Conservation (phyloP, 768 basidiomycete species). For the Cantharellus cinnabarinus region DNA sequence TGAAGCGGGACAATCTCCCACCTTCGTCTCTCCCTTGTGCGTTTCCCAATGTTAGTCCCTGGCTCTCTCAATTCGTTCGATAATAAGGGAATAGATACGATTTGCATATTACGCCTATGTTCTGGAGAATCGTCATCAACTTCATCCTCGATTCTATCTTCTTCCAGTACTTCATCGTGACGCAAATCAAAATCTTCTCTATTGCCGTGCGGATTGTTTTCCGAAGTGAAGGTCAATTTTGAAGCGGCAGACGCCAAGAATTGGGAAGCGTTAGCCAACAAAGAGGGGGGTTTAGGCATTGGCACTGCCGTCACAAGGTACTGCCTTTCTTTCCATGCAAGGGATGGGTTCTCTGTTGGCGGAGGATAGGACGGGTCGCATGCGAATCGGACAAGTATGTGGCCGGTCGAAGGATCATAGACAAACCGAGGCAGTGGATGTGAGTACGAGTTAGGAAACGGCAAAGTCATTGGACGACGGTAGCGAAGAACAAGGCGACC, state of each 20-base stretch:
- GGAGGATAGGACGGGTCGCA: slow-evolving; percentile 44
- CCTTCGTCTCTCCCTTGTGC: slow-evolving; percentile 23
- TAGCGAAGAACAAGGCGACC: slow-evolving; percentile 54
- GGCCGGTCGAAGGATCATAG: slow-evolving; percentile 31
- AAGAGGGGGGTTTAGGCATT: slow-evolving; percentile 38
- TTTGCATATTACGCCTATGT: slow-evolving; percentile 30
- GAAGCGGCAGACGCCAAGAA: slow-evolving; percentile 14
- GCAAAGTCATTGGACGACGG: slow-evolving; percentile 50
- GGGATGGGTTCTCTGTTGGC: slow-evolving; percentile 15
- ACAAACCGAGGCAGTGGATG: slow-evolving; percentile 43
- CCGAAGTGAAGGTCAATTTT: background rate
- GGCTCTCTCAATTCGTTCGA: slow-evolving; percentile 17
- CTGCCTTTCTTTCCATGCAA: slow-evolving; percentile 34
- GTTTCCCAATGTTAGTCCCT: slow-evolving; percentile 14
- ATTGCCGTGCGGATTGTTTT: slow-evolving; percentile 28
- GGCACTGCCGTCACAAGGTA: slow-evolving; percentile 52
- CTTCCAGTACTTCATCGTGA: slow-evolving; percentile 62
- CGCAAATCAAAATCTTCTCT: slow-evolving; percentile 37
- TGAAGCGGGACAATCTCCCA: slow-evolving; percentile 30
- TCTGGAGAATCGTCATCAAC: slow-evolving; percentile 60
- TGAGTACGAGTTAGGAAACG: slow-evolving; percentile 59
- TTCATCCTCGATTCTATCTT: slow-evolving; percentile 56
- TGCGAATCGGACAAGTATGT: slow-evolving; percentile 39
- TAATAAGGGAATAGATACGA: slow-evolving; percentile 24
- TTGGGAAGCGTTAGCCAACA: slow-evolving; percentile 36